phyloP scores from a whole-genome alignment of 495 filamentous ascomycete genomes.

The Neurospora intermedia region DNA sequence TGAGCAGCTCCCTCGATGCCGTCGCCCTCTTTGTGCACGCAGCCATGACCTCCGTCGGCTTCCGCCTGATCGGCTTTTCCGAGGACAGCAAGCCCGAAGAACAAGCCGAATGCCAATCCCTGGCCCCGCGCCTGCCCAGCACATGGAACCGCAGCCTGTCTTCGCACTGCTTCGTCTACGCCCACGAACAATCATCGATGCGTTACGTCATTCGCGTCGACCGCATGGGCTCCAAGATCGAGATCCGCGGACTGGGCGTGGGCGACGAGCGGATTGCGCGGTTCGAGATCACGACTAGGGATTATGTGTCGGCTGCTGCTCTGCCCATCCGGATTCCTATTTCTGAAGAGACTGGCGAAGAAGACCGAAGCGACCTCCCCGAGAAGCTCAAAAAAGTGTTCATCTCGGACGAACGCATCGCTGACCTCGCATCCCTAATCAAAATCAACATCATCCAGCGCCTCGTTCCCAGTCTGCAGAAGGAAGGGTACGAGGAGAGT shows the following conservation, averaged over 20 bases:
- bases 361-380: conserved; percentile 29
- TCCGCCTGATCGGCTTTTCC: conserved; percentile 69
- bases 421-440: conserved; percentile 55
- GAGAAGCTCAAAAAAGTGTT: conserved; percentile 56
- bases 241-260: conserved; percentile 66
- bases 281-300: conserved; percentile 63
- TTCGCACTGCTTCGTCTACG: conserved; percentile 74
- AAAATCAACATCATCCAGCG: conserved; percentile 73
- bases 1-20: conserved; percentile 74
- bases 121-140: conserved; percentile 52
- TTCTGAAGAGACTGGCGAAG: conserved; percentile 19
- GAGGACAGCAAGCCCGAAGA: conserved; percentile 48
- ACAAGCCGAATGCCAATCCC: conserved; percentile 22
- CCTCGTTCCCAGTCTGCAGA: conserved; percentile 60
- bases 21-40: conserved; percentile 78
- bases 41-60: conserved; percentile 69
- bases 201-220: conserved; percentile 72
- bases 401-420: conserved; percentile 55
- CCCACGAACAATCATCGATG: conserved; percentile 80
- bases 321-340: conserved; percentile 38
- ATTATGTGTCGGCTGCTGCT: conserved; percentile 53
- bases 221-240: conserved; percentile 71
- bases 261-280: conserved; percentile 71
- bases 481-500: conserved; percentile 61
- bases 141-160: conserved; percentile 65